A percentile compares a stretch with the other conserved stretches of the same genome.
Evolutionary conservation across 1,284 basidiomycete genomes (phyloP).

Genomic region (Papiliotrema terrestris): DNA sequence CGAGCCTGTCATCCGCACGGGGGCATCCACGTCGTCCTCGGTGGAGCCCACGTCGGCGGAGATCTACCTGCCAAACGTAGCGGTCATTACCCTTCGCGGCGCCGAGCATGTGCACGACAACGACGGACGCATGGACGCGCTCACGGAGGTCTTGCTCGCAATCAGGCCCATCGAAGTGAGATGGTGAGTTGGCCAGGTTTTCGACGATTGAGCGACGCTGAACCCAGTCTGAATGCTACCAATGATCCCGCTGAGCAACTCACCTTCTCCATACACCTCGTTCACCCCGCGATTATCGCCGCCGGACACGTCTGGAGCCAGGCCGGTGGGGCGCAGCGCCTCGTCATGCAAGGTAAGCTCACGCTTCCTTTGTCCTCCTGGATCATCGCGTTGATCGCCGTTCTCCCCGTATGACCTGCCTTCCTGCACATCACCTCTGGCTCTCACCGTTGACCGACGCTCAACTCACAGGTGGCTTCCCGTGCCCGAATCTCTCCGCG

Average conservation of each 20-base stretch:
- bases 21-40: background rate
- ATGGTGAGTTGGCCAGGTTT: slow-evolving; percentile 23
- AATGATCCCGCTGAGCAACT: slow-evolving; percentile 27
- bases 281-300: slow-evolving; percentile 38
- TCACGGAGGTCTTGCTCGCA: slow-evolving; percentile 28
- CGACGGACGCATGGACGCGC: slow-evolving; percentile 29
- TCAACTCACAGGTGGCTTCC: slow-evolving; percentile 29
- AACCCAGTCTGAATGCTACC: slow-evolving; percentile 28
- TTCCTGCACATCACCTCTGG: background rate
- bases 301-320: slow-evolving; percentile 34
- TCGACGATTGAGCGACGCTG: slow-evolving; percentile 1
- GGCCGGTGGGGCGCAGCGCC: slow-evolving; percentile 21
- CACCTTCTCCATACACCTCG: slow-evolving; percentile 35
- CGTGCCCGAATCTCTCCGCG: slow-evolving; percentile 36
- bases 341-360: slow-evolving; percentile 33
- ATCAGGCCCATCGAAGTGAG: slow-evolving; percentile 33
- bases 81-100: slow-evolving; percentile 27
- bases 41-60: background rate
- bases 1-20: background rate
- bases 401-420: background rate
- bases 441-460: background rate
- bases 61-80: slow-evolving; percentile 27
- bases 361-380: background rate
- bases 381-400: background rate
- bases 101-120: slow-evolving; percentile 34